Conservation (phyloP, 306 rosid genomes). For the Ceratonia siliqua region DNA sequence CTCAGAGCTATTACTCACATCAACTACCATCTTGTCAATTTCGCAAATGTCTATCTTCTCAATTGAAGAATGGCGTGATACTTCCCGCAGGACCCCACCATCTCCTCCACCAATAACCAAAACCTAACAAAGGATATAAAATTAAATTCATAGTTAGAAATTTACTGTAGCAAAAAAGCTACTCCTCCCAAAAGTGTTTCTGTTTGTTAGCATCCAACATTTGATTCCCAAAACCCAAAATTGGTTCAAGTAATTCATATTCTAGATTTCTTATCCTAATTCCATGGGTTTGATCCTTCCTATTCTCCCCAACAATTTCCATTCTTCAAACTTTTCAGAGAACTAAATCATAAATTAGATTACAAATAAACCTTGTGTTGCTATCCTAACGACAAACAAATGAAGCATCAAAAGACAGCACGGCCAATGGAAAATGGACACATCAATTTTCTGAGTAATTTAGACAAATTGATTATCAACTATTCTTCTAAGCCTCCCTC, state of each 20-base stretch:
- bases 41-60: conserved; percentile 94
- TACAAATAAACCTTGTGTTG: not conserved
- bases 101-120: conserved; percentile 99
- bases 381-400: not conserved
- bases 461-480: not conserved
- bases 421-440: not conserved
- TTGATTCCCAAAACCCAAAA: not conserved
- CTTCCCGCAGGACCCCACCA: conserved; percentile 96
- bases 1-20: conserved; percentile 51
- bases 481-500: too few relatives aligned
- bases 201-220: not conserved
- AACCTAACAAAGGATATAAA: conserved; percentile 51
- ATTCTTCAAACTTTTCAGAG: not conserved
- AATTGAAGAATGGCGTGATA: conserved; percentile 83
- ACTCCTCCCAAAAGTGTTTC: not conserved
- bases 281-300: not conserved
- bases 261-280: not conserved
- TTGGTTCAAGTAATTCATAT: not conserved
- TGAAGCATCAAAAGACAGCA: not conserved
- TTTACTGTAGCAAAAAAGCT: not conserved
- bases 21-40: conserved; percentile 98
- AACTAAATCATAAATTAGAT: not conserved
- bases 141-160: not conserved
- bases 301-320: not conserved
- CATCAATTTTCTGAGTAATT: not conserved